Conservation (phyloP, 108 stramenopile genomes). For the Nitzschia sp. region DNA sequence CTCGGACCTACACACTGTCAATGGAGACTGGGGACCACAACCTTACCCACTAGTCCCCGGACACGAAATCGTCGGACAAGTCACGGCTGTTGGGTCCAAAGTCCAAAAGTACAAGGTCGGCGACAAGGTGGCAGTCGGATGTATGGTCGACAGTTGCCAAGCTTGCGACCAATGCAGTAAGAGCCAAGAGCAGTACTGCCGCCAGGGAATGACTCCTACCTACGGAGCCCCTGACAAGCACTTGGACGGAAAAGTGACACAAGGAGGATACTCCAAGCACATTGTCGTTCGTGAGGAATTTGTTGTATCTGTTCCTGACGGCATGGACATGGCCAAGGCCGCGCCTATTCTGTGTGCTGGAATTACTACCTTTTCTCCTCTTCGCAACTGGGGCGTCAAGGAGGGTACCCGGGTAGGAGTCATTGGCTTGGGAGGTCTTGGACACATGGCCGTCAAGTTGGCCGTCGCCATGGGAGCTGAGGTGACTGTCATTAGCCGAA, state of each 20-base stretch:
- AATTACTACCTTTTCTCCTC: conserved; percentile 51
- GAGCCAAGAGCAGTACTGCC: too few relatives aligned
- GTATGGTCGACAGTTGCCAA: too few relatives aligned
- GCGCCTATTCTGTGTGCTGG: conserved; percentile 60
- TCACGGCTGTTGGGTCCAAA: too few relatives aligned
- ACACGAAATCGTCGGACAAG: too few relatives aligned
- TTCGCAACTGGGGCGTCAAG: conserved; percentile 33
- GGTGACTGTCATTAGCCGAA: conserved; percentile 40
- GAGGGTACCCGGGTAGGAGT: conserved; percentile 33
- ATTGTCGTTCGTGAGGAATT: conserved; percentile 46
- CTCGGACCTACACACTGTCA: too few relatives aligned
- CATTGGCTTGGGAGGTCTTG: conserved; percentile 61
- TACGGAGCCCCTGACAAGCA: too few relatives aligned
- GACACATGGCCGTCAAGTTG: conserved; percentile 55
- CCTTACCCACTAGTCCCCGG: too few relatives aligned
- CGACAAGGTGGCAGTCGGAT: too few relatives aligned
- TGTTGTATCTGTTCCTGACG: conserved; percentile 40
- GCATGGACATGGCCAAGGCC: conserved; percentile 18
- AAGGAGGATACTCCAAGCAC: conserved; percentile 37
- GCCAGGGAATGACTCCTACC: too few relatives aligned
- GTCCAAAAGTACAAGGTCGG: too few relatives aligned
- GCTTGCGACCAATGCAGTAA: too few relatives aligned
- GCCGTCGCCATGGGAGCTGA: conserved; percentile 46
- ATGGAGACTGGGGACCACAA: too few relatives aligned
- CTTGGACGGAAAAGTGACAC: conserved; percentile 18